Evolutionary conservation across 2,329 filamentous ascomycete genomes (phyloP), one percentile per base, ranked within the genome.

Genomic region (Beauveria brongniartii): DNA sequence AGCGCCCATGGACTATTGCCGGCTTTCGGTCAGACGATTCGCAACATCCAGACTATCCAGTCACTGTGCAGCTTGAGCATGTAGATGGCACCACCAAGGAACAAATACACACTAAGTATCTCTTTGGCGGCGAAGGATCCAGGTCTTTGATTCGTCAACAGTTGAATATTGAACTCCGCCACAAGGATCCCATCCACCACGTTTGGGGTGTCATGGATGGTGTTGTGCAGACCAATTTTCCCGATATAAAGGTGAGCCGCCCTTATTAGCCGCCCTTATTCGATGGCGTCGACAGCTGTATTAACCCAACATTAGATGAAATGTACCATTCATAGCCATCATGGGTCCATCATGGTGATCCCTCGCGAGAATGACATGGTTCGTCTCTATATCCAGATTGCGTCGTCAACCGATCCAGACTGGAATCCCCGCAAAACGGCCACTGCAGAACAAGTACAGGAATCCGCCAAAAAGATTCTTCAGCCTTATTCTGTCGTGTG

Each of bases 341-440:
- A 87, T 61, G 89, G 89, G 1, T 91, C 88, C 20, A 86, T 92
- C 68, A 89, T 92, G 84, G 86, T 92, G 5, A 92, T 93, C 61
- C 89, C 89, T 0, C 80, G 88, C 26, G 88, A 90, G 70, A 74
- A 83, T 60, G 83, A 85, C 63, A 82, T 89, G 73, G 87, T 89
- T 55, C 80, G 88, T 28, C 80, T 89, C 20, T 87, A 90, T 65
- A 84, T 91, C 61, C 89, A 90, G 67, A 82, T 86, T 50, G 80
- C 81, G 8, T 84, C 82, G 1, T 85, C 83, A 2, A 83, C 81
- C 9, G 82, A 85, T 58, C 70, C 82, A 48, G 81, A 87, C 65
- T 86, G 82, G 76, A 77, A 83, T 64, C 83, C 84, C 1, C 79
- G 83, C 59, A 84, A 82, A 67, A 84, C 85, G 1, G 85, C 87